Base-by-base conservation (phyloP, 768 basidiomycete genomes). In the Suillus fuscotomentosus region DNA sequence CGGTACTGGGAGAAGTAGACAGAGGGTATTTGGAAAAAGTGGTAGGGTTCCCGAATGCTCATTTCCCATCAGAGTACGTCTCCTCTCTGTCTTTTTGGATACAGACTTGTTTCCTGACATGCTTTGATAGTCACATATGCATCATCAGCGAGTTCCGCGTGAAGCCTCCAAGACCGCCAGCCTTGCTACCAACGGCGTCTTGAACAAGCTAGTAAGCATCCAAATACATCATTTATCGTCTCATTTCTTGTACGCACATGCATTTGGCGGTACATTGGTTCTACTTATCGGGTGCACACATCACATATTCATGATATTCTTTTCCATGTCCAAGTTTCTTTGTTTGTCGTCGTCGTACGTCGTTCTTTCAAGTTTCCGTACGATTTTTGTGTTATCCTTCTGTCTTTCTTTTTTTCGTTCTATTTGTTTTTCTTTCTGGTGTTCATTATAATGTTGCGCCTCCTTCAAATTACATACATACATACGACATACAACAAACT, bases 61-160 rank as follows among this genome's bases (percentile, higher is more conserved):
- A 98, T 74, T 97, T 95, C 83, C 95, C 97, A 27, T 96, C 95
- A 65, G 96, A 98, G 95, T 98, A 77, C 73, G 94, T 89, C 17
- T 54, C 65, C 63, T 63, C 51, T 55, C 42, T 50, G 45, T 54
- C 63, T 57, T 67, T 60, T 59, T 55, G 61, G 7, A 48, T 64
- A 63, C 51, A 36, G 53, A 34, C 48, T 5, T 22, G 14, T 39
- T 36, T 64, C 65, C 57, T 59, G 22, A 61, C 39, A 65, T 41
- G 66, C 57, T 61, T 31, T 70, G 71, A 42, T 68, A 94, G 92
- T 73, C 92, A 94, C 72, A 77, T 94, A 63, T 87, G 85, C 66
- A 81, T 94, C 65, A 80, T 85, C 66, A 78, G 83, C 71, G 88
- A 93, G 75, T 92, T 94, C 81, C 87, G 92, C 64, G 85, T 94